Evolutionary conservation across 345 rosid species (phyloP), one percentile per base, ranked within the genome.

Genomic region (Sonneratia caseolaris): DNA sequence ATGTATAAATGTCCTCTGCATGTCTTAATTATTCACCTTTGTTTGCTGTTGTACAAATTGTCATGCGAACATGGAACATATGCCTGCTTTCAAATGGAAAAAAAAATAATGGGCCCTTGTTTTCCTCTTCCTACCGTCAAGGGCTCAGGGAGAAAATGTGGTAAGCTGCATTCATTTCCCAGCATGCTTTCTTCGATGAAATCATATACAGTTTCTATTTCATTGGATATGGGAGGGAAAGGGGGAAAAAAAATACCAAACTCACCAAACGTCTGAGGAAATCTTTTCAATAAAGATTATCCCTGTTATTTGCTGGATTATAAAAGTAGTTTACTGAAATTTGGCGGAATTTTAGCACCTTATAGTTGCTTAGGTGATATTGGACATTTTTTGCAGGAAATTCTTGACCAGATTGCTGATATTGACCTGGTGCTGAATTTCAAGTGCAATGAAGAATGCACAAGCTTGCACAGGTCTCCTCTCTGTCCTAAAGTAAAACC

Each of bases 361-460:
- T 0, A 48, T 22, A 9, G 21, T n/a, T 64, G 57, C 48, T 42
- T 38, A 42, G 57, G 71, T 38, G 73, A 61, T 67, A 10, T 35
- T 73, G n/a, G 70, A 65, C 15, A 37, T 68, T 79, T 73, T 40
- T 79, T 76, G 76, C 96, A 92, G 99, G 97, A 90, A 76, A 88
- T 90, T 75, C 98, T 95, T 73, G 94, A 92, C 72, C 88, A 82
- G 72, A 81, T 92, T 70, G 90, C 87, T 49, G 91, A 89, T 78
- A 78, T 92, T 80, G 97, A 92, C 82, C 84, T 92, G 67, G 97
- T 95, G 56, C 82, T 95, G 62, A 95, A 92, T 79, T 87, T 95
- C 67, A 89, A 90, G 79, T 79, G 84, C 75, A 48, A 80, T 9
- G 83, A 83, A 73, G 86, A 83, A 27, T 68, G 70, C 65, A 49